Evolutionary conservation across 257 asterid species (phyloP), one percentile per base, ranked within the genome.

Genomic region (Mentha longifolia): DNA sequence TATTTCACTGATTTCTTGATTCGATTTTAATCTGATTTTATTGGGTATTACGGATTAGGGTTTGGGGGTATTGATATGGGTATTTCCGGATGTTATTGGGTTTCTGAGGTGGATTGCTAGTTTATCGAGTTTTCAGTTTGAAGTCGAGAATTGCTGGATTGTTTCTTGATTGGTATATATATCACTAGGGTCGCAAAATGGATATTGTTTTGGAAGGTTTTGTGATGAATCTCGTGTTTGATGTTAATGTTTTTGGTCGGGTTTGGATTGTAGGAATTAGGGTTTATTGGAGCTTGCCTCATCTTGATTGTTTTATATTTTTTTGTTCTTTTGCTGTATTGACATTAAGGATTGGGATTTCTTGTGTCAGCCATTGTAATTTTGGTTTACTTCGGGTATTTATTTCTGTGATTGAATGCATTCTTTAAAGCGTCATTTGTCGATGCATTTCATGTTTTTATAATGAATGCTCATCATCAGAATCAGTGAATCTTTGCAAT

Each of bases 211-310:
- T 17, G 31, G 37, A 15, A 33, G 69, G 63, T 75, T 49, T 60
- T 50, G 51, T 68, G 58, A 72, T 67, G 50, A 65, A 62, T 31
- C 51, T 28, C 50, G 15, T 11, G 74, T 35, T 70, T 41, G 49
- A 3, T 46, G 51, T 33, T 45, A 17, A 64, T 60, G 70, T 12
- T 55, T 67, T 61, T 15, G 73, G 63, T 66, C 51, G 54, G 31
- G 67, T 49, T 73, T 15, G 77, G 75, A 52, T 65, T 61, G 1
- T 56, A 15, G 67, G 65, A 67, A 63, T 58, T 81, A 79, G 86
- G 88, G 85, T 81, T 84, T 84, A 72, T 55, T 72, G 79, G 47
- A 11, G 43, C n/a, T 70, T 46, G 67, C 65, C 20, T 47, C 73
- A 62, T 78, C 55, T 22, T 9, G 51, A 60, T 45, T 42, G 47